Conservation (phyloP, 2,329 filamentous ascomycete species). For the Zalaria obscura region DNA sequence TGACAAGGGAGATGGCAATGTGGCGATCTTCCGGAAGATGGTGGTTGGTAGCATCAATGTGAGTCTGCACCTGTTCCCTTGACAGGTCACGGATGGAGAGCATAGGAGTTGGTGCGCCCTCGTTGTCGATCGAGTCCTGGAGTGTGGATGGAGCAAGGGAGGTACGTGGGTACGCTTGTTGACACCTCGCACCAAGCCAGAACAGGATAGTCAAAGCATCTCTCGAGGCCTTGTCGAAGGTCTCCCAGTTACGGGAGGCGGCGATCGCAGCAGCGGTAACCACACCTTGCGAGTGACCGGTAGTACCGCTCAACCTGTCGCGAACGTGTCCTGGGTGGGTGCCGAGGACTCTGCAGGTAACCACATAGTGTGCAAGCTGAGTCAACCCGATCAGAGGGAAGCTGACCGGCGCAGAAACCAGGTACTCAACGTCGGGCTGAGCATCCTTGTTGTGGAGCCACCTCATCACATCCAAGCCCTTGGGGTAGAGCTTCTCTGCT, state of each 20-base stretch:
- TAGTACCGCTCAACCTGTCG: slow-evolving; percentile 72
- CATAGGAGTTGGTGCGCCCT: slow-evolving; percentile 95
- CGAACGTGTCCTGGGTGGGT: slow-evolving; percentile 79
- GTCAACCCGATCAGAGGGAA: slow-evolving; percentile 92
- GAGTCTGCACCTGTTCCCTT: slow-evolving; percentile 77
- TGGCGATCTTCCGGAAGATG: slow-evolving; percentile 87
- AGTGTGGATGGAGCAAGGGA: slow-evolving; percentile 83
- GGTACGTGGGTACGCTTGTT: slow-evolving; percentile 91
- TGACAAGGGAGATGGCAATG: slow-evolving; percentile 88
- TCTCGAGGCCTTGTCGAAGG: slow-evolving; percentile 65
- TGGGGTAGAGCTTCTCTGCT: slow-evolving; percentile 90
- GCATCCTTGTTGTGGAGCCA: slow-evolving; percentile 85
- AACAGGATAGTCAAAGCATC: slow-evolving; percentile 86
- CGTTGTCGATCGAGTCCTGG: slow-evolving; percentile 85
- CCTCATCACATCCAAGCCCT: slow-evolving; percentile 86
- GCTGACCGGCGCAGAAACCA: slow-evolving; percentile 89
- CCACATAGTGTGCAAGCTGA: slow-evolving; percentile 87
- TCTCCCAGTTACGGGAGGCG: slow-evolving; percentile 84
- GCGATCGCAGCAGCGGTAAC: slow-evolving; percentile 87
- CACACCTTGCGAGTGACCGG: slow-evolving; percentile 92
- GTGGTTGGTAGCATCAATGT: slow-evolving; percentile 93
- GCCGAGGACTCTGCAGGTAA: slow-evolving; percentile 84
- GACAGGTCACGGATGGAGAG: slow-evolving; percentile 90
- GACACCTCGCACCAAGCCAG: slow-evolving; percentile 95
- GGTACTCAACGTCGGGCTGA: slow-evolving; percentile 86